A percentile compares a stretch with the other conserved stretches of the same genome.
These are phyloP conservation scores for Crithidia expoeki DNA, from an alignment of 208 protist species.

Conservation along the genomic window DNA sequence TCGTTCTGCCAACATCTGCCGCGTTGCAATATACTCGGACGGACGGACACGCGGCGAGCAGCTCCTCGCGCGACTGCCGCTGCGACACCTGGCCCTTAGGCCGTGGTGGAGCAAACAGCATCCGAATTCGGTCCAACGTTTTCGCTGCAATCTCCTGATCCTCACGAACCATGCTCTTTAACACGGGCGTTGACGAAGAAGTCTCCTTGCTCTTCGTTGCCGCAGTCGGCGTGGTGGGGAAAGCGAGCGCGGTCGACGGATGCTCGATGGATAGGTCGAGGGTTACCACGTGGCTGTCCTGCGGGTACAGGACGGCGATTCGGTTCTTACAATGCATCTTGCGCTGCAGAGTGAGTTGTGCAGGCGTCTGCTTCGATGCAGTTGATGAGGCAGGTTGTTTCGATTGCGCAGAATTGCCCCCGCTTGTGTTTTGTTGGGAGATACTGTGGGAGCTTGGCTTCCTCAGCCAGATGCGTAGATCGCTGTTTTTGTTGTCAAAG, in stretches of 20 bases:
- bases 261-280: constrained; percentile 45
- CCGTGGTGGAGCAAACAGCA: constrained; percentile 58
- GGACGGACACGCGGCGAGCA: constrained; percentile 53
- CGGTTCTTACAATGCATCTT: constrained; percentile 41
- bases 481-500: not conserved
- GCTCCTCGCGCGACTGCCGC: constrained; percentile 42
- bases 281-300: constrained; percentile 39
- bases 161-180: constrained; percentile 84
- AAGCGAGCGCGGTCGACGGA: not conserved
- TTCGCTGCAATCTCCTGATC: constrained; percentile 52
- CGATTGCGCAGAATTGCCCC: not conserved
- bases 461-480: not conserved
- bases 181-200: constrained; percentile 5
- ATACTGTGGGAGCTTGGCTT: too few species aligned
- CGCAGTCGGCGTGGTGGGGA: not conserved
- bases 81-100: constrained; percentile 27
- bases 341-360: constrained; percentile 5
- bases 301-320: constrained; percentile 38
- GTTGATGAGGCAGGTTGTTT: not conserved
- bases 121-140: constrained; percentile 79
- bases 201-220: not conserved
- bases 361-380: not conserved
- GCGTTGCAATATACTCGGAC: constrained; percentile 53
- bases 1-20: constrained; percentile 5
- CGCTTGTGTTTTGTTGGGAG: not conserved